Percentiles rank a stretch among this genome's conserved stretches.
These are phyloP conservation scores for Linnemannia elongata DNA, from an alignment of 192 early-diverging fungal genomes.

Conservation along the genomic window DNA sequence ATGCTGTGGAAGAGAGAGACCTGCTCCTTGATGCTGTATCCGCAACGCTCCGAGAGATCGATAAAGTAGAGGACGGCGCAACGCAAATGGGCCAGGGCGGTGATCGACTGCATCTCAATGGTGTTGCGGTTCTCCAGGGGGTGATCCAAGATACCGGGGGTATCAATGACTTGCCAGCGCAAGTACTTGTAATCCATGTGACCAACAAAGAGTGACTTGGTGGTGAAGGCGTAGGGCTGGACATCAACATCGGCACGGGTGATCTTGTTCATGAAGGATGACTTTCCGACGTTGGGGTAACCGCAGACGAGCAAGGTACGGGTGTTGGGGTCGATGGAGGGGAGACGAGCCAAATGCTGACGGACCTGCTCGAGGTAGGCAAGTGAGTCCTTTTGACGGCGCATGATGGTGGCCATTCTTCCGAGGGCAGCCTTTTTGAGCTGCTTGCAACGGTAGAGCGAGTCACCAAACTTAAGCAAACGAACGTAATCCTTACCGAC, in stretches of 20 bases:
- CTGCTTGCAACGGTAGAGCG: conserved; percentile 98
- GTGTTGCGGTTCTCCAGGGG: conserved; percentile 99
- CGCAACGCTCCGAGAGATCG: conserved; percentile 97
- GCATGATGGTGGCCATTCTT: conserved; percentile 99
- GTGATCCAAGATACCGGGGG: conserved; percentile 98
- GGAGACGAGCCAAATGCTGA: conserved; percentile 98
- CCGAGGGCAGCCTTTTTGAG: conserved; percentile 97
- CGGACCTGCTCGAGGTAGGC: conserved; percentile 98
- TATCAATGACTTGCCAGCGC: conserved; percentile 99
- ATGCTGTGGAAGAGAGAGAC: conserved; percentile 78
- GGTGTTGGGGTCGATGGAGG: conserved; percentile 99
- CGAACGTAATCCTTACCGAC: conserved; percentile 97
- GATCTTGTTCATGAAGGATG: conserved; percentile 97
- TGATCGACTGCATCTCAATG: conserved; percentile 99
- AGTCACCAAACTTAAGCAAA: conserved; percentile 98
- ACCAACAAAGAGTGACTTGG: conserved; percentile 98
- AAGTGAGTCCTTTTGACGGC: conserved; percentile 95
- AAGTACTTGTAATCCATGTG: conserved; percentile 99
- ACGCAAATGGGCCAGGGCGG: conserved; percentile 96
- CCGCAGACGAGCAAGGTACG: conserved; percentile 98
- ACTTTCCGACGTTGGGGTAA: conserved; percentile 99
- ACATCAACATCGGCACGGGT: conserved; percentile 99
- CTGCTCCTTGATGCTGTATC: conserved; percentile 94
- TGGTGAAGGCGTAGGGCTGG: conserved; percentile 99
- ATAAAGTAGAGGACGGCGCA: conserved; percentile 97